phyloP scores from a whole-genome alignment of 2,329 filamentous ascomycete species.

The Pseudopyricularia javanii region DNA sequence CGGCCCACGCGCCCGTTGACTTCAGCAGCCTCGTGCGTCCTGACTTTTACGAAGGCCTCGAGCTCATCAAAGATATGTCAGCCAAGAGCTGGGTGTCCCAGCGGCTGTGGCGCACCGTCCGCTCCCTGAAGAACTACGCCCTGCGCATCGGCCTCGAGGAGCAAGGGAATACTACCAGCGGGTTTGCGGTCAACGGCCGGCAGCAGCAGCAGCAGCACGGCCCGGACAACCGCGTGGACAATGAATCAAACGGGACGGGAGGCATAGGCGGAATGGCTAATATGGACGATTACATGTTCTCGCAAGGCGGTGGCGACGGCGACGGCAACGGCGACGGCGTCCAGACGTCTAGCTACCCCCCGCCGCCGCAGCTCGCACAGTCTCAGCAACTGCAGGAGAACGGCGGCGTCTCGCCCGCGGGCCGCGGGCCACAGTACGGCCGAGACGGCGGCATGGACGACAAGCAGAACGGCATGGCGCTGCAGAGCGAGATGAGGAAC shows the following conservation, averaged over 20 bases:
- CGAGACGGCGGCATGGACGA: conserved; percentile 8
- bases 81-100: conserved; percentile 60
- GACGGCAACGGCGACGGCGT: not conserved
- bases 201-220: conserved; percentile 5
- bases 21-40: conserved; percentile 58
- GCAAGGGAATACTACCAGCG: conserved; percentile 37
- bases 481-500: conserved; percentile 41
- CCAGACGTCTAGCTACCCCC: not conserved
- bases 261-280: not conserved
- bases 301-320: not conserved
- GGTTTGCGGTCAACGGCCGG: conserved; percentile 39
- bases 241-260: not conserved
- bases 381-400: not conserved
- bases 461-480: conserved; percentile 30
- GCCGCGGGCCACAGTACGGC: not conserved
- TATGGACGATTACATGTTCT: not conserved
- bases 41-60: conserved; percentile 69
- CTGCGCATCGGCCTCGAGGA: conserved; percentile 53
- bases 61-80: conserved; percentile 61
- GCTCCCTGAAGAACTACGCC: conserved; percentile 58
- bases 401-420: not conserved
- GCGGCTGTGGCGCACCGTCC: conserved; percentile 61
- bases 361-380: not conserved
- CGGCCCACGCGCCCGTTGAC: conserved; percentile 59
- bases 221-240: not conserved